Percentiles rank a stretch among this genome's conserved stretches.
Evolutionary conservation across 352 stramenopile species (phyloP).

Genomic region (Elongisporangium prolatum): DNA sequence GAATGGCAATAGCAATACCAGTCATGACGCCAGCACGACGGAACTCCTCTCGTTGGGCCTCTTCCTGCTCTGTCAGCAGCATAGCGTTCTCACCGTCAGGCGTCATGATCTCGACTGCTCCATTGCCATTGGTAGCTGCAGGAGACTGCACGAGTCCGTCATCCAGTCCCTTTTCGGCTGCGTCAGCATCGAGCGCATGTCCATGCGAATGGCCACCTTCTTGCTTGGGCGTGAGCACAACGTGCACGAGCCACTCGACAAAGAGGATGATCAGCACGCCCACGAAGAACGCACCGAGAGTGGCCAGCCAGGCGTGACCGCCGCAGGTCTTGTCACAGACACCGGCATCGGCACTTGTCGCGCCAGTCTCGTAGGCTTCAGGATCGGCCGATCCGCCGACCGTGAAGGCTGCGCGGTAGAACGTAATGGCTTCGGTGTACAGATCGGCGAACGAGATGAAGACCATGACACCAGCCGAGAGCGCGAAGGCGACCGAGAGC

Average conservation of each 20-base stretch:
- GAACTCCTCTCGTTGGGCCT: slow-evolving; percentile 41
- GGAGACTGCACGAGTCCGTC: slow-evolving; percentile 10
- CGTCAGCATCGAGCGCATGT: slow-evolving; percentile 2
- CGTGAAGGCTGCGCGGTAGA: slow-evolving; percentile 42
- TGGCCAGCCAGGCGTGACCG: slow-evolving; percentile 47
- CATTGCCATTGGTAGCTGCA: not conserved
- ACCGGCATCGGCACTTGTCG: slow-evolving; percentile 24
- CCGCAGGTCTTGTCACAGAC: slow-evolving; percentile 58
- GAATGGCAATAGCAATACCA: slow-evolving; percentile 93
- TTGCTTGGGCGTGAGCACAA: slow-evolving; percentile 21
- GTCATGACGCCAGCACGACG: slow-evolving; percentile 88
- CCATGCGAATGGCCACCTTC: slow-evolving; percentile 2
- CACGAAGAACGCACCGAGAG: slow-evolving; percentile 37
- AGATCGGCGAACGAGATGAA: slow-evolving; percentile 64
- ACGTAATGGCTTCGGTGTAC: slow-evolving; percentile 42
- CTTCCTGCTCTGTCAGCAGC: slow-evolving; percentile 14
- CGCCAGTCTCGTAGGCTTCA: slow-evolving; percentile 61
- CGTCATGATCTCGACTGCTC: slow-evolving; percentile 11
- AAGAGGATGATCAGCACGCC: slow-evolving; percentile 54
- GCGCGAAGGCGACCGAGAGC: slow-evolving; percentile 46
- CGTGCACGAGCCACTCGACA: slow-evolving; percentile 56
- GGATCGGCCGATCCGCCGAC: slow-evolving; percentile 42
- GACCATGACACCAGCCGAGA: slow-evolving; percentile 70
- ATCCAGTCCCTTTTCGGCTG: slow-evolving; percentile 8
- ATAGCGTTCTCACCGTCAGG: slow-evolving; percentile 14